Percentiles rank a stretch among this genome's conserved stretches.
Evolutionary conservation across 441 rosid species (phyloP).

Genomic region (Breynia disticha): DNA sequence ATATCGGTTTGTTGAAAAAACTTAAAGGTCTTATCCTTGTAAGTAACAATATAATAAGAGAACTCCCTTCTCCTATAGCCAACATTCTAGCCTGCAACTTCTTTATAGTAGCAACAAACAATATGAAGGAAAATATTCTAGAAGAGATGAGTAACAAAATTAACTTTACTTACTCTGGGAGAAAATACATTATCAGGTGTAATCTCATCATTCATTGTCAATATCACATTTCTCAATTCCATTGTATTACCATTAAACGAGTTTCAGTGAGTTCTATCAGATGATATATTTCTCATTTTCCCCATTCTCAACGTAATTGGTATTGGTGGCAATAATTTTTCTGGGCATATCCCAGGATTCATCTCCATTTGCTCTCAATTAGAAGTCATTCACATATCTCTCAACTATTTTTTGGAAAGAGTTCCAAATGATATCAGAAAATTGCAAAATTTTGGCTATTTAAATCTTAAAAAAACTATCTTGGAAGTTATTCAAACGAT

Average conservation of each 20-base stretch:
- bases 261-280: neutral
- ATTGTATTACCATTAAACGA: neutral
- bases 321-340: neutral
- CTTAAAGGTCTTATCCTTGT: neutral
- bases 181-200: constrained; percentile 1
- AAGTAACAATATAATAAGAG: constrained; percentile 3
- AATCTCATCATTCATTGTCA: constrained; percentile 4
- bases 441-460: neutral
- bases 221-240: neutral
- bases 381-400: neutral
- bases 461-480: neutral
- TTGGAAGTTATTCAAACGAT: neutral
- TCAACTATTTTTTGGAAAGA: neutral
- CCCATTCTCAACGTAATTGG: neutral
- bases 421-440: neutral
- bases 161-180: constrained; percentile 1
- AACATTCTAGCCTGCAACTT: constrained; percentile 2
- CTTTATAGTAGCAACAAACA: neutral
- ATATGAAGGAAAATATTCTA: constrained; percentile 9
- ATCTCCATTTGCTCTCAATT: neutral
- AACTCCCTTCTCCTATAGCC: constrained; percentile 11
- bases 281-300: constrained; percentile 1
- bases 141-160: neutral
- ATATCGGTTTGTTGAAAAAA: neutral
- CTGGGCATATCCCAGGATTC: neutral